Evolutionary conservation across 164 flowering plant genomes (phyloP).

Genomic region (Liquidambar formosana): DNA sequence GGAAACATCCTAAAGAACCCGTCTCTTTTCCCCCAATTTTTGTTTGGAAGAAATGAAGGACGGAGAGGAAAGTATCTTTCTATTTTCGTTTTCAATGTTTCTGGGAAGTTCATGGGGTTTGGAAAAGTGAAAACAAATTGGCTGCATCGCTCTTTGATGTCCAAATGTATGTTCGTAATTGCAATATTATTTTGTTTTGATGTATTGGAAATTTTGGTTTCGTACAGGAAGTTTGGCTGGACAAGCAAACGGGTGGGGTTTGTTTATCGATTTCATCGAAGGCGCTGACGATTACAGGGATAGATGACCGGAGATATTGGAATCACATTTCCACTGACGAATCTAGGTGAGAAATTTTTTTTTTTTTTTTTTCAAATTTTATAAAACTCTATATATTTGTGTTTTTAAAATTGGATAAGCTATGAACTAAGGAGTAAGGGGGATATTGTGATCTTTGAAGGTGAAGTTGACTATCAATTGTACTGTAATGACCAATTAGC

Average conservation of each 20-base stretch:
- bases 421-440: too few relatives aligned
- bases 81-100: not conserved
- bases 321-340: constrained; percentile 50
- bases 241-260: constrained; percentile 46
- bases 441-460: too few relatives aligned
- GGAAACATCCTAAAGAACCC: too few relatives aligned
- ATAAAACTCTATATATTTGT: not conserved
- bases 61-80: too few relatives aligned
- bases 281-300: constrained; percentile 53
- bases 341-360: constrained; percentile 62
- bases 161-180: not conserved
- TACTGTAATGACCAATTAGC: too few relatives aligned
- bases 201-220: not conserved
- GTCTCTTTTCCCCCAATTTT: too few relatives aligned
- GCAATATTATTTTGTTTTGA: not conserved
- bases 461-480: too few relatives aligned
- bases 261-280: constrained; percentile 53
- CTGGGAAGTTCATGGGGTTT: not conserved
- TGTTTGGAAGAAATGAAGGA: too few relatives aligned
- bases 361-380: too few relatives aligned
- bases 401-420: not conserved
- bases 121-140: not conserved
- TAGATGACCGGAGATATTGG: constrained; percentile 70
- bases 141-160: not conserved
- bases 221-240: constrained; percentile 55